Percentiles rank a stretch among this genome's conserved stretches.
These are phyloP conservation scores for Blastobotrys chiropterorum DNA, from an alignment of 805 yeast genomes.

Conservation along the genomic window DNA sequence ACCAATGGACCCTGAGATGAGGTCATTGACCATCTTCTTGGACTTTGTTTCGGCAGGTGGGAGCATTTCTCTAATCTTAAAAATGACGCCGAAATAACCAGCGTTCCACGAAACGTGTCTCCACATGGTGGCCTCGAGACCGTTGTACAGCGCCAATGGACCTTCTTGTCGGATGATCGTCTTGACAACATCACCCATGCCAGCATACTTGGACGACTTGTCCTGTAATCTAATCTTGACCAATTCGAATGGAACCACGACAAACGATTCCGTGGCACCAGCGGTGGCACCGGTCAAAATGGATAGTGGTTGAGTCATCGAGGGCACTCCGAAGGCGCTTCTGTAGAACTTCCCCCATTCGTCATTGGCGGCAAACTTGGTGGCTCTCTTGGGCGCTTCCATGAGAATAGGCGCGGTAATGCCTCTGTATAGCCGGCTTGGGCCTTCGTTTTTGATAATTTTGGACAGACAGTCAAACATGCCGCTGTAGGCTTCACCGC, in stretches of 20 bases:
- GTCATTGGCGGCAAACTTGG: constrained; percentile 96
- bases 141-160: constrained; percentile 77
- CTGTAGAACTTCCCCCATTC: constrained; percentile 88
- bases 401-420: constrained; percentile 92
- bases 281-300: constrained; percentile 96
- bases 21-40: constrained; percentile 77
- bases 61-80: constrained; percentile 72
- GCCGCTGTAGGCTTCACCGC: constrained; percentile 66
- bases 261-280: constrained; percentile 94
- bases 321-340: constrained; percentile 56
- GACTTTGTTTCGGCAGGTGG: constrained; percentile 69
- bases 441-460: constrained; percentile 81
- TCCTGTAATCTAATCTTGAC: constrained; percentile 95
- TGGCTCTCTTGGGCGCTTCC: constrained; percentile 99
- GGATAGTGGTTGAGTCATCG: constrained; percentile 77
- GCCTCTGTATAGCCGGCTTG: constrained; percentile 73
- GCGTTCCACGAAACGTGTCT: constrained; percentile 97
- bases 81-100: constrained; percentile 93
- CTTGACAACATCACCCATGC: constrained; percentile 75
- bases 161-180: constrained; percentile 74
- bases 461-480: constrained; percentile 78
- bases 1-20: constrained; percentile 91
- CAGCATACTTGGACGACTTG: constrained; percentile 69
- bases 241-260: constrained; percentile 95
- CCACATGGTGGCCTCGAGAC: constrained; percentile 95